Base-by-base conservation (phyloP, 805 yeast species). In the Torulaspora microellipsoides region DNA sequence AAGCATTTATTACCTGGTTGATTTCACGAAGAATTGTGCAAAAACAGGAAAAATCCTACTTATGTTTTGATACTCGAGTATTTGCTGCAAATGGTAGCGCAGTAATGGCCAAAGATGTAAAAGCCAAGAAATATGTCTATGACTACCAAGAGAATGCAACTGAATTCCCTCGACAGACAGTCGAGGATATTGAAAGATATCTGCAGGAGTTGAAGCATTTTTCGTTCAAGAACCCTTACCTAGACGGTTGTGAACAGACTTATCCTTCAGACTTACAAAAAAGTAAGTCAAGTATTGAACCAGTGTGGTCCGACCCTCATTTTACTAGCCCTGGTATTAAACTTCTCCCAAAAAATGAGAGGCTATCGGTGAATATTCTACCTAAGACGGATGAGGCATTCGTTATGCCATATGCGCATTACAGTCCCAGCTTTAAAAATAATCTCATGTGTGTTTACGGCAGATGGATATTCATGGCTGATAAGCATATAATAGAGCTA, bases 291-390 rank as follows among this genome's bases (percentile, higher is more conserved):
- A n/a, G 14, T 11, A 32, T 15, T 13, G 61, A 57, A 40, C 62
- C 62, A 3, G 52, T 52, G 3, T 55, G 57, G 58, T 51, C 53
- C 1, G 41, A 42, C 20, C 34, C 56, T 20, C 36, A 39, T 15
- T 41, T 47, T 12, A 46, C 46, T 13, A 42, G 52, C 25, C 64
- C 62, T 3, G 61, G 57, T 3, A 47, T 44, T 14, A 30, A 43
- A 27, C 41, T 59, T 2, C 34, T 59, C 27, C 59, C 62, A 1
- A 31, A 33, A 29, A 36, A 48, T n/a, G 54, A 57, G 23, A 48
- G 41, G 29, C 32, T 57, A 25, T 30, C 47, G 4, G 48, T 56
- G 8, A 52, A 56, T 29, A 44, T 46, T 31, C 33, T 36, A 33
- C 45, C 32, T 17, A 32, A 25, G 25, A 28, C 38, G 10, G 34